phyloP scores from a whole-genome alignment of 805 yeast genomes.

The Sugiyamaella qingdaonensis region DNA sequence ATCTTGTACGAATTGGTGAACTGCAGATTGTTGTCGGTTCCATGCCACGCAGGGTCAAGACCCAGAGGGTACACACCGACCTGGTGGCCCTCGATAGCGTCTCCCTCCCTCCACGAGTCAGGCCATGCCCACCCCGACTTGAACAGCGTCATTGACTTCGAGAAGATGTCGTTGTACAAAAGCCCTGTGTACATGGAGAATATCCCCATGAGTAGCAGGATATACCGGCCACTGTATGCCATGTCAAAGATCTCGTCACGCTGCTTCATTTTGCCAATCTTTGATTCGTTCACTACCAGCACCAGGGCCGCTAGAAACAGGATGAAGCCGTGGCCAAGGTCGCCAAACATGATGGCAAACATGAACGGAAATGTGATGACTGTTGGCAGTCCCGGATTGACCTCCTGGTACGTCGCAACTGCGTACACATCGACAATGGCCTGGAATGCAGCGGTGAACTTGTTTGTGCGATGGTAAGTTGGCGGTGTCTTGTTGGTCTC shows the following conservation, averaged over 20 bases:
- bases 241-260: slow-evolving; percentile 94
- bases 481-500: slow-evolving; percentile 87
- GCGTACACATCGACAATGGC: slow-evolving; percentile 94
- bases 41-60: slow-evolving; percentile 94
- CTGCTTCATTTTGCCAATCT: slow-evolving; percentile 55
- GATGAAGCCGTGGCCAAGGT: slow-evolving; percentile 91
- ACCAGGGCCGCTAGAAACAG: slow-evolving; percentile 67
- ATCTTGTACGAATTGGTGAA: slow-evolving; percentile 95
- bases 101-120: slow-evolving; percentile 61
- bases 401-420: slow-evolving; percentile 86
- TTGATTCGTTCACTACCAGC: slow-evolving; percentile 69
- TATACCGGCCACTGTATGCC: slow-evolving; percentile 93
- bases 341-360: slow-evolving; percentile 99
- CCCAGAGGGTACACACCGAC: slow-evolving; percentile 78
- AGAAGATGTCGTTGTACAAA: slow-evolving; percentile 88
- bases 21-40: slow-evolving; percentile 84
- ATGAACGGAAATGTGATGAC: slow-evolving; percentile 94
- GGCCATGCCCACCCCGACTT: slow-evolving; percentile 96
- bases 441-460: slow-evolving; percentile 91
- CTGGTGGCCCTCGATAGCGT: slow-evolving; percentile 59
- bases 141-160: slow-evolving; percentile 85
- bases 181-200: slow-evolving; percentile 96
- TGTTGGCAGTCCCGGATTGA: slow-evolving; percentile 94
- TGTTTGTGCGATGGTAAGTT: slow-evolving; percentile 90
- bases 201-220: slow-evolving; percentile 83